These are phyloP conservation scores for Mycena haematopus DNA, from an alignment of 768 basidiomycete genomes.

Conservation along the genomic window DNA sequence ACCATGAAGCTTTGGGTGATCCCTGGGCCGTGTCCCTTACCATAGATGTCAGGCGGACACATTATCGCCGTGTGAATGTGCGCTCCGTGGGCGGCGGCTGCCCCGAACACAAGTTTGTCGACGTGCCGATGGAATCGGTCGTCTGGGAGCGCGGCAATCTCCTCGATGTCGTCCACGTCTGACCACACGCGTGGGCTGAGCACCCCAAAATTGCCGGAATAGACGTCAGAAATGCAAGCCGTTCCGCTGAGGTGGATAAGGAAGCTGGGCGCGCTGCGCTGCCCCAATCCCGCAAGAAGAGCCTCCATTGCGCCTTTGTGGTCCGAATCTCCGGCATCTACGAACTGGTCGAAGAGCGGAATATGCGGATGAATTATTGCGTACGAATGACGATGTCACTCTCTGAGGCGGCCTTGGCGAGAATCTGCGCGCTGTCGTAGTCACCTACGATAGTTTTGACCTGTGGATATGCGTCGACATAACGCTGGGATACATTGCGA, in stretches of 20 bases:
- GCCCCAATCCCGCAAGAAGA: conserved; percentile 10
- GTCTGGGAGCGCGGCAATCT: conserved; percentile 4
- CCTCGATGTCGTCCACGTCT: conserved; percentile 20
- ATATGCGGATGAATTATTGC: background rate
- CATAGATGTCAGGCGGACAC: conserved; percentile 25
- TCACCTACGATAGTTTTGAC: conserved; percentile 19
- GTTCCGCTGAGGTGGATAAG: conserved; percentile 25
- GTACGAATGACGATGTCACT: conserved; percentile 17
- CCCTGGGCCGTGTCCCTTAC: conserved; percentile 16
- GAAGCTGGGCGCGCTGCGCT: conserved; percentile 16
- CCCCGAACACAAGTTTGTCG: conserved; percentile 18
- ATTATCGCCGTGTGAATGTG: conserved; percentile 25
- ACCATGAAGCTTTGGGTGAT: conserved; percentile 20
- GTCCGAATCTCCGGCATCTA: conserved; percentile 25
- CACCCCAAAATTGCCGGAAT: too few species aligned
- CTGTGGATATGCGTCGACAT: conserved; percentile 17
- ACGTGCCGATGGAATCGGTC: conserved; percentile 15
- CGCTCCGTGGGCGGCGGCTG: conserved; percentile 15
- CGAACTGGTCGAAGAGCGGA: background rate
- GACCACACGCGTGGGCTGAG: conserved; percentile 14
- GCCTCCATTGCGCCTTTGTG: conserved; percentile 23
- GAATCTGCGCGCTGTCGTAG: conserved; percentile 19
- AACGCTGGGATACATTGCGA: conserved; percentile 19
- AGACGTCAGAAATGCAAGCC: conserved; percentile 19
- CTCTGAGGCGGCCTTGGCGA: conserved; percentile 13